phyloP scores from a whole-genome alignment of 495 filamentous ascomycete species.

The Podospora tetraspora region DNA sequence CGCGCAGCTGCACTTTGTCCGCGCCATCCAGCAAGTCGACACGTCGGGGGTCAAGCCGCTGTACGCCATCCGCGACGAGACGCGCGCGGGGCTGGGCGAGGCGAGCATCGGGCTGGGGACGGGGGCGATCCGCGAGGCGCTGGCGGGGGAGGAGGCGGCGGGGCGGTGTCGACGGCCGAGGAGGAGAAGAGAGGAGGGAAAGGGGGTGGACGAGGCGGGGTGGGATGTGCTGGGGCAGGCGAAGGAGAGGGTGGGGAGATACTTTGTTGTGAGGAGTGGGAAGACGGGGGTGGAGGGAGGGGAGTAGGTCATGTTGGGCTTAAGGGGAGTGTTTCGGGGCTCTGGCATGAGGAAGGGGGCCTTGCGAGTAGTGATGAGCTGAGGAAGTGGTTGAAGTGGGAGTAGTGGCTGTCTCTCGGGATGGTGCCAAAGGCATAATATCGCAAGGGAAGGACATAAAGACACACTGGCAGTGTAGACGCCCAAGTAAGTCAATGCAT shows the following conservation, averaged over 20 bases:
- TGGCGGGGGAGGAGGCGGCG: constrained; percentile 38
- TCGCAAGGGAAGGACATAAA: background rate
- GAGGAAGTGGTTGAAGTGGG: background rate
- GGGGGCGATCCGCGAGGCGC: constrained; percentile 27
- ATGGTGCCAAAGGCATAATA: background rate
- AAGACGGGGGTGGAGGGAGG: constrained; percentile 5
- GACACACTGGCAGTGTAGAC: background rate
- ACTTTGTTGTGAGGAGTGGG: constrained; percentile 73
- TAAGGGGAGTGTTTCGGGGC: background rate
- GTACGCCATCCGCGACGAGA: constrained; percentile 78
- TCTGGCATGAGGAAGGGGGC: background rate
- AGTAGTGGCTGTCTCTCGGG: background rate
- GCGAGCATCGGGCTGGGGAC: constrained; percentile 38
- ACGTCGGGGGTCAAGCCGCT: constrained; percentile 67
- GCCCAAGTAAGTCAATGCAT: background rate
- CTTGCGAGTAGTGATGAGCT: too few species aligned
- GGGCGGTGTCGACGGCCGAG: constrained; percentile 45
- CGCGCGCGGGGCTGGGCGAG: constrained; percentile 37
- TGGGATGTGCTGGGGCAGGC: constrained; percentile 68
- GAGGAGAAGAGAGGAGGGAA: constrained; percentile 21
- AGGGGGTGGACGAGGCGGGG: constrained; percentile 39
- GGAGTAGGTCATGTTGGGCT: background rate
- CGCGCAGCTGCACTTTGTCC: constrained; percentile 85
- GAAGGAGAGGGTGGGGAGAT: constrained; percentile 60
- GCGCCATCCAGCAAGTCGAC: constrained; percentile 73